These are phyloP conservation scores for Galerina marginata DNA, from an alignment of 768 basidiomycete species.

Conservation along the genomic window DNA sequence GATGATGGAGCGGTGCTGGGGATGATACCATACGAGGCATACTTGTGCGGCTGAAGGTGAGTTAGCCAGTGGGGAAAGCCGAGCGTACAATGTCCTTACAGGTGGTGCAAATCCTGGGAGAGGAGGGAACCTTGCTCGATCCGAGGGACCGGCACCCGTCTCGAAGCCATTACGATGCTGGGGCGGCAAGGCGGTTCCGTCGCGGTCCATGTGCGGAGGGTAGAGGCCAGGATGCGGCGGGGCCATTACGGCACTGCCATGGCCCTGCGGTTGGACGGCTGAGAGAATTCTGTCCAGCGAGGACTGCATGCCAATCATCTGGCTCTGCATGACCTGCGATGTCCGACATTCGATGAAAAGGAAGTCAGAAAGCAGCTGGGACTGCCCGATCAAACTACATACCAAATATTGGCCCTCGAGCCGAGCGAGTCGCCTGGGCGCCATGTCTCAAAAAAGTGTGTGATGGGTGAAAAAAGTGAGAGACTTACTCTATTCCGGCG, in stretches of 20 bases:
- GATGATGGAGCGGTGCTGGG: slow-evolving; percentile 84
- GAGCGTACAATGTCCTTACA: slow-evolving; percentile 46
- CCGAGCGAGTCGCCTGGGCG: slow-evolving; percentile 73
- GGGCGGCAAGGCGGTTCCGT: slow-evolving; percentile 37
- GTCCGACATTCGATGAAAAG: slow-evolving; percentile 9
- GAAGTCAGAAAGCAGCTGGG: background rate
- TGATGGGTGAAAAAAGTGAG: slow-evolving; percentile 11
- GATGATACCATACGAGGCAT: slow-evolving; percentile 89
- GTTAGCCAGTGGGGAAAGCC: slow-evolving; percentile 16
- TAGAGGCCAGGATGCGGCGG: slow-evolving; percentile 43
- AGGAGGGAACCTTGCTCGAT: slow-evolving; percentile 69
- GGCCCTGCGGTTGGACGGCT: slow-evolving; percentile 58
- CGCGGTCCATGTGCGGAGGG: slow-evolving; percentile 38
- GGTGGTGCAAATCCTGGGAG: slow-evolving; percentile 93
- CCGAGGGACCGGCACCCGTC: slow-evolving; percentile 34
- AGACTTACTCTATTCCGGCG: slow-evolving; percentile 75
- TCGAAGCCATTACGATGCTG: slow-evolving; percentile 49
- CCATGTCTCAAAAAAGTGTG: slow-evolving; percentile 26
- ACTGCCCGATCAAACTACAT: slow-evolving; percentile 24
- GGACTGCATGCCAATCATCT: slow-evolving; percentile 94
- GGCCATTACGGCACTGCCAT: slow-evolving; percentile 34
- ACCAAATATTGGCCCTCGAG: slow-evolving; percentile 89
- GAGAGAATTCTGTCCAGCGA: slow-evolving; percentile 83
- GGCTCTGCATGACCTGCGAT: slow-evolving; percentile 84
- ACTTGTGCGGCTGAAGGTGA: slow-evolving; percentile 75